Percentiles rank a stretch among this genome's conserved stretches.
These are phyloP conservation scores for Heterobasidion parviporum DNA, from an alignment of 1,284 basidiomycete species.

Conservation along the genomic window DNA sequence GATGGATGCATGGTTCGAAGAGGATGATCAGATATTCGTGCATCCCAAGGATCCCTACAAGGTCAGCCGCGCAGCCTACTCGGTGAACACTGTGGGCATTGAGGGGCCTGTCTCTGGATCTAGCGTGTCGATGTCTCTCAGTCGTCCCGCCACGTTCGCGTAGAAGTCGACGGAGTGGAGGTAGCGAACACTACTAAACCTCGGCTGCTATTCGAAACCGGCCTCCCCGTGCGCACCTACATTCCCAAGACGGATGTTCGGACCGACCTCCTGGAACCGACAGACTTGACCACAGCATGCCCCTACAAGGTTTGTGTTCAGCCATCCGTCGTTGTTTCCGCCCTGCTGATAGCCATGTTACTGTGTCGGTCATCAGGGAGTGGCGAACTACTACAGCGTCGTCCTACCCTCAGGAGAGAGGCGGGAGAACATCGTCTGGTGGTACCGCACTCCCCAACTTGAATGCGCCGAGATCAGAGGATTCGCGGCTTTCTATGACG, in stretches of 20 bases:
- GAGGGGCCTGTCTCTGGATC: not conserved
- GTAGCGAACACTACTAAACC: constrained; percentile 50
- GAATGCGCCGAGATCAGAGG: constrained; percentile 46
- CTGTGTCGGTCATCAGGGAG: constrained; percentile 31
- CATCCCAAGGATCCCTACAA: constrained; percentile 67
- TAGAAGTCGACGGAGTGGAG: constrained; percentile 54
- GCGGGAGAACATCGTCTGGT: constrained; percentile 51
- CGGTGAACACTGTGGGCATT: not conserved
- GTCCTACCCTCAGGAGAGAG: constrained; percentile 34
- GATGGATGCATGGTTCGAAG: constrained; percentile 61
- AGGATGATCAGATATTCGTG: constrained; percentile 51
- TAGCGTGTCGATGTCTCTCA: constrained; percentile 53
- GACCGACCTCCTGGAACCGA: constrained; percentile 40
- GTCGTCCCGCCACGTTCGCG: constrained; percentile 50
- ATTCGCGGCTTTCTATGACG: constrained; percentile 55
- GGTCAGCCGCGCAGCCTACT: constrained; percentile 22
- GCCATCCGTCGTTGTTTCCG: not conserved
- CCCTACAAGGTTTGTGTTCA: constrained; percentile 51
- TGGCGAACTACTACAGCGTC: constrained; percentile 51
- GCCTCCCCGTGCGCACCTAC: constrained; percentile 48
- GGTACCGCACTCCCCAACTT: constrained; percentile 42
- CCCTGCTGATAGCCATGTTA: constrained; percentile 1
- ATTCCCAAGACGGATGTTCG: constrained; percentile 50
- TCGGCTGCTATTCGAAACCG: constrained; percentile 49
- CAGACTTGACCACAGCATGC: constrained; percentile 39